A percentile compares a stretch with the other conserved stretches of the same genome.
phyloP scores from a whole-genome alignment of 371 early-diverging fungal species.

The Apophysomyces trapeziformis region DNA sequence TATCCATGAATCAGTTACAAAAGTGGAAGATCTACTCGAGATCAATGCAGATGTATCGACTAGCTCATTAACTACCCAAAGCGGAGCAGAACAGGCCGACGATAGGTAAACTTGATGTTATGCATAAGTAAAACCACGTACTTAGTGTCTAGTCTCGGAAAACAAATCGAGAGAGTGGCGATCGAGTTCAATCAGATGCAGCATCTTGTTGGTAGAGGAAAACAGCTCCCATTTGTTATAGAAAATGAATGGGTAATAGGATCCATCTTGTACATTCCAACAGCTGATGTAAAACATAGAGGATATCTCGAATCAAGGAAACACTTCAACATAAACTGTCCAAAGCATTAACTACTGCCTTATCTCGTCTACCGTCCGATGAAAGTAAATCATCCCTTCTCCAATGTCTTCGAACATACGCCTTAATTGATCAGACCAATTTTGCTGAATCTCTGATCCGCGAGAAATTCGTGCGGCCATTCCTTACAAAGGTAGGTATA shows the following conservation, averaged over 20 bases:
- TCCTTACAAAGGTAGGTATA: conserved; percentile 51
- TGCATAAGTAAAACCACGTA: background rate
- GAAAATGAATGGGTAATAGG: conserved; percentile 76
- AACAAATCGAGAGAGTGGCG: conserved; percentile 85
- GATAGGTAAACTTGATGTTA: conserved; percentile 23
- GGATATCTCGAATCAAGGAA: conserved; percentile 77
- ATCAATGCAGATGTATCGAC: conserved; percentile 47
- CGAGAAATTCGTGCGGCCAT: conserved; percentile 62
- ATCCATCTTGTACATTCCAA: background rate
- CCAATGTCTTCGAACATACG: conserved; percentile 76
- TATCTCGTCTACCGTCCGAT: conserved; percentile 44
- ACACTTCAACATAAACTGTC: conserved; percentile 63
- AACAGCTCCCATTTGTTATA: conserved; percentile 69
- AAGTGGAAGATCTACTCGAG: conserved; percentile 73
- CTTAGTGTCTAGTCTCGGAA: conserved; percentile 35
- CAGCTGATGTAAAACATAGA: conserved; percentile 33
- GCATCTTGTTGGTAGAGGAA: conserved; percentile 72
- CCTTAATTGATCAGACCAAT: conserved; percentile 73
- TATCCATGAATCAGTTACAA: conserved; percentile 76
- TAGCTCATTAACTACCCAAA: background rate
- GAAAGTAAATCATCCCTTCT: conserved; percentile 61
- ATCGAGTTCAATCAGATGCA: conserved; percentile 87
- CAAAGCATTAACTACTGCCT: conserved; percentile 49
- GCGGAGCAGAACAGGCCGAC: conserved; percentile 15
- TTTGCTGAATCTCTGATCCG: conserved; percentile 72